phyloP scores from a whole-genome alignment of 257 asterid species.

The Oldenlandia corymbosa region DNA sequence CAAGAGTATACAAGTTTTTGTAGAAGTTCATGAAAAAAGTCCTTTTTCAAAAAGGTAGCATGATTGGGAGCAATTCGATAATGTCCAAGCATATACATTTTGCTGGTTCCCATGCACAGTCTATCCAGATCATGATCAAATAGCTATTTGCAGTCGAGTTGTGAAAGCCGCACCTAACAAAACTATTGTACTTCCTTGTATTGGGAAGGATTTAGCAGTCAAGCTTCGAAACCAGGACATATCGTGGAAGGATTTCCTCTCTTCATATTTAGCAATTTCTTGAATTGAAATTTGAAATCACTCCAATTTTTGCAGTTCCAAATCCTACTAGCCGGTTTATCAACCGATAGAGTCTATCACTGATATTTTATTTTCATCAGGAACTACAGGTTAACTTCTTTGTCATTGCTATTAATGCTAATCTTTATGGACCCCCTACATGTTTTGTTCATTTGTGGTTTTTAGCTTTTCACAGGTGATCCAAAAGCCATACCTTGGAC shows the following conservation, averaged over 20 bases:
- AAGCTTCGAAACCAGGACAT: slow-evolving; percentile 58
- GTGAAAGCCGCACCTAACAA: slow-evolving; percentile 63
- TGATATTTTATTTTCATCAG: slow-evolving; percentile 83
- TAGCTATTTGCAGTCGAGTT: slow-evolving; percentile 56
- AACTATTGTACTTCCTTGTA: slow-evolving; percentile 65
- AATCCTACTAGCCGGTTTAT: slow-evolving; percentile 51
- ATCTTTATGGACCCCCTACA: too few species aligned
- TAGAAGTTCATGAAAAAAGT: too few species aligned
- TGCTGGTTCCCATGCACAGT: background rate
- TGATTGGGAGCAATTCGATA: background rate
- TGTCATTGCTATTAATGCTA: background rate
- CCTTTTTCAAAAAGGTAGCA: background rate
- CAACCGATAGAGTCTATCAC: slow-evolving; percentile 65
- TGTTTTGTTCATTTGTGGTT: background rate
- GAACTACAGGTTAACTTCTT: slow-evolving; percentile 66
- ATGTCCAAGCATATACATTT: background rate
- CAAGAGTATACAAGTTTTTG: too few species aligned
- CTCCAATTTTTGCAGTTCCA: slow-evolving; percentile 46
- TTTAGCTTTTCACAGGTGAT: slow-evolving; percentile 68
- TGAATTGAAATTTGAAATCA: background rate
- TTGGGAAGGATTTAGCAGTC: slow-evolving; percentile 58
- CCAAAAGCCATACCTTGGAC: slow-evolving; percentile 98
- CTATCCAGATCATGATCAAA: background rate
- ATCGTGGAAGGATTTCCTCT: slow-evolving; percentile 68
- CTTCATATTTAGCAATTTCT: slow-evolving; percentile 15